Percentiles rank a stretch among this genome's conserved stretches.
Conservation (phyloP, 352 stramenopile species). For the Vaucheria bursata region DNA sequence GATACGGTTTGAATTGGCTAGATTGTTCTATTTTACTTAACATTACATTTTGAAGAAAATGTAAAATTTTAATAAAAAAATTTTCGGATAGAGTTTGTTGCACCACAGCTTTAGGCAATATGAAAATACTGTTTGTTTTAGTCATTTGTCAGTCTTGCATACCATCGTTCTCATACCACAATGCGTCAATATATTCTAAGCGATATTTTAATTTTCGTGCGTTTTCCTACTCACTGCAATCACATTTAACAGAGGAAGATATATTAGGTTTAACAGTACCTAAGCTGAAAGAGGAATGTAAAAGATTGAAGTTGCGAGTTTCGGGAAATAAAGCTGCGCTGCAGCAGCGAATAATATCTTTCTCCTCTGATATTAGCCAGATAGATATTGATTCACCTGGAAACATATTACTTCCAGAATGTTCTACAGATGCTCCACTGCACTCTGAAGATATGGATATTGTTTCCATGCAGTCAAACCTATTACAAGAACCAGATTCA, state of each 20-base stretch:
- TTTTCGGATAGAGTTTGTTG: background rate
- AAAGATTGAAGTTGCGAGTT: conserved; percentile 59
- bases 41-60: background rate
- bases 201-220: background rate
- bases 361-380: background rate
- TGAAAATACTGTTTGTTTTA: background rate
- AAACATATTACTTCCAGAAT: background rate
- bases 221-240: background rate
- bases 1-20: background rate
- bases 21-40: background rate
- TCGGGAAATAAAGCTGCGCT: conserved; percentile 61
- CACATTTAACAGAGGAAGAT: conserved; percentile 48
- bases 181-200: background rate
- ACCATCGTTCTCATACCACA: background rate
- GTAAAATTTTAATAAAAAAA: background rate
- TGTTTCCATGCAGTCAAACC: background rate
- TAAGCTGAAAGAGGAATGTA: conserved; percentile 60
- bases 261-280: conserved; percentile 60
- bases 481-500: background rate
- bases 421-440: background rate
- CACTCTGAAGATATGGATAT: background rate
- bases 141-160: background rate
- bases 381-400: background rate
- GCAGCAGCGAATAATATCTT: conserved; percentile 52
- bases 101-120: background rate